Conservation (phyloP, 140 eudicot species). For the Erigeron philadelphicus region DNA sequence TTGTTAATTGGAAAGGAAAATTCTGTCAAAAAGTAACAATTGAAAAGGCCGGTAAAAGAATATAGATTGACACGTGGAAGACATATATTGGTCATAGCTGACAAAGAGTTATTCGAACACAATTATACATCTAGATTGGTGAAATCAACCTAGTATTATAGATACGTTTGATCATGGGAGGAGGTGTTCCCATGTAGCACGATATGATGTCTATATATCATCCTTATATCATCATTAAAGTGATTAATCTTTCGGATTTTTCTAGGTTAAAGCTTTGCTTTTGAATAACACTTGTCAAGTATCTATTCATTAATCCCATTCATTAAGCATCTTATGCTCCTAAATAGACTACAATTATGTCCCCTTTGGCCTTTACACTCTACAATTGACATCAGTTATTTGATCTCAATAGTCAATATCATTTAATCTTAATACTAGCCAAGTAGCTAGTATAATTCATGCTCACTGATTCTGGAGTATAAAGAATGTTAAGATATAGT, state of each 20-base stretch:
- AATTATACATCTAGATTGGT: constrained; percentile 18
- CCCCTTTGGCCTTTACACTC: constrained; percentile 11
- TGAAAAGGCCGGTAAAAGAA: neutral
- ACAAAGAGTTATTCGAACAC: constrained; percentile 22
- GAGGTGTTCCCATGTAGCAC: constrained; percentile 28
- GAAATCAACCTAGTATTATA: constrained; percentile 29
- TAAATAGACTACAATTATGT: constrained; percentile 21
- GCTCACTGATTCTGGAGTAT: no score
- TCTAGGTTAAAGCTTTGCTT: constrained; percentile 13
- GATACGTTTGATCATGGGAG: constrained; percentile 26
- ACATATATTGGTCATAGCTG: constrained; percentile 21
- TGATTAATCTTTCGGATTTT: constrained; percentile 14
- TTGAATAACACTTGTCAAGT: constrained; percentile 25
- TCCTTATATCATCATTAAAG: constrained; percentile 9
- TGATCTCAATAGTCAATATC: neutral
- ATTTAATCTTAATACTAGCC: no score
- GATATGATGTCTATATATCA: constrained; percentile 14
- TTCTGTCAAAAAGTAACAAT: no score
- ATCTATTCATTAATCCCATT: constrained; percentile 14
- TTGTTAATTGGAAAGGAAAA: no score
- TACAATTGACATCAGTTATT: constrained; percentile 7
- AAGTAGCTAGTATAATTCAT: no score
- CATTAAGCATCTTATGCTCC: constrained; percentile 30
- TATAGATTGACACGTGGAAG: constrained; percentile 24
- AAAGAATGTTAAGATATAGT: no score